These are phyloP conservation scores for Pseudopyrenochaeta lycopersici DNA, from an alignment of 2,329 filamentous ascomycete genomes.

Conservation along the genomic window DNA sequence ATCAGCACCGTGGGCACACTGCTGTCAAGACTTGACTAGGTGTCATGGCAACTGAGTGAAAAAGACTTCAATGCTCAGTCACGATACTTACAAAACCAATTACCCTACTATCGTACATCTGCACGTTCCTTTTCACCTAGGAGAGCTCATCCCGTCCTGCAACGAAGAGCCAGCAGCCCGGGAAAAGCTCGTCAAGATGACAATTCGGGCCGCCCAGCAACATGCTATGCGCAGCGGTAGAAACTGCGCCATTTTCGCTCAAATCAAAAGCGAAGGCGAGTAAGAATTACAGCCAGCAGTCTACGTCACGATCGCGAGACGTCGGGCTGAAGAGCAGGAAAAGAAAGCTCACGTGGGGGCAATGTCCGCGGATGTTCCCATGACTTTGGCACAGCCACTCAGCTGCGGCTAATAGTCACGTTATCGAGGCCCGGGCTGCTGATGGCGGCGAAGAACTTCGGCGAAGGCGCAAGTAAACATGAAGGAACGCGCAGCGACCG, in stretches of 20 bases:
- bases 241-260: conserved; percentile 3
- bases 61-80: conserved; percentile 7
- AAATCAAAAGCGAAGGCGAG: neutral
- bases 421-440: conserved; percentile 4
- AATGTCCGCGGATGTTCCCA: conserved; percentile 9
- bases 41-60: neutral
- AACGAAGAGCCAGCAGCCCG: neutral
- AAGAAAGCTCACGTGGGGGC: conserved; percentile 23
- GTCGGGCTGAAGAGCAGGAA: conserved; percentile 15
- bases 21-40: conserved; percentile 45
- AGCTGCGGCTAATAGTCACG: conserved; percentile 18
- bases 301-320: conserved; percentile 9
- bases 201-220: neutral
- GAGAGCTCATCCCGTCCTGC: conserved; percentile 2
- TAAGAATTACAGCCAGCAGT: neutral
- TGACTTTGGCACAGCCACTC: conserved; percentile 22
- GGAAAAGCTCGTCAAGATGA: neutral
- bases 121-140: conserved; percentile 9
- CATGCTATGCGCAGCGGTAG: neutral
- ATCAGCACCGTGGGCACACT: conserved; percentile 38
- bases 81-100: conserved; percentile 11
- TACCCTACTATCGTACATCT: conserved; percentile 12
- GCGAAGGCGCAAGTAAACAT: conserved; percentile 1
- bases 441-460: conserved; percentile 9
- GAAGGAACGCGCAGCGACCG: neutral